Evolutionary conservation across 1,284 basidiomycete genomes (phyloP).

Genomic region (Leccinum brunneo-olivaceum): DNA sequence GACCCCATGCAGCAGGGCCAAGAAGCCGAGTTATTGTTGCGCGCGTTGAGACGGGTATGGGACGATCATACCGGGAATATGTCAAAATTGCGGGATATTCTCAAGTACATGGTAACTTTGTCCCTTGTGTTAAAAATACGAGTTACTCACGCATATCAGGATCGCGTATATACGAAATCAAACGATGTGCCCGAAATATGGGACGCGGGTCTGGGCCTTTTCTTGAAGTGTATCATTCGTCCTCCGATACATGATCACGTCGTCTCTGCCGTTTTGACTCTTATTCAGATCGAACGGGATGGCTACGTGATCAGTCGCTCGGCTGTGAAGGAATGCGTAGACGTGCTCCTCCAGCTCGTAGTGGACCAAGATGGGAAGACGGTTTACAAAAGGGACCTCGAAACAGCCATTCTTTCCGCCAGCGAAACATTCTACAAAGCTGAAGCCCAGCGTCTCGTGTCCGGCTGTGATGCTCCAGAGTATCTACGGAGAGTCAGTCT

Average conservation of each 20-base stretch:
- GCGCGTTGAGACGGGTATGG: slow-evolving; percentile 84
- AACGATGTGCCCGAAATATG: slow-evolving; percentile 74
- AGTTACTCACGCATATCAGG: slow-evolving; percentile 45
- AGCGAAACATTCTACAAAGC: slow-evolving; percentile 76
- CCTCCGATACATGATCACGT: slow-evolving; percentile 82
- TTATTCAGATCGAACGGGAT: slow-evolving; percentile 88
- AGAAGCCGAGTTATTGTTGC: slow-evolving; percentile 82
- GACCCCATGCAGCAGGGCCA: slow-evolving; percentile 60
- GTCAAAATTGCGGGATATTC: slow-evolving; percentile 83
- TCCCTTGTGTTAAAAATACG: slow-evolving; percentile 2
- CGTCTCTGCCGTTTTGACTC: slow-evolving; percentile 75
- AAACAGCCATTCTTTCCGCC: slow-evolving; percentile 76
- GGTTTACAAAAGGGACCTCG: slow-evolving; percentile 83
- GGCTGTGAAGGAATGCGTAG: slow-evolving; percentile 84
- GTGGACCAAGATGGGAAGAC: slow-evolving; percentile 47
- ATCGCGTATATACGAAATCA: slow-evolving; percentile 76
- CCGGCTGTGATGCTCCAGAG: slow-evolving; percentile 73
- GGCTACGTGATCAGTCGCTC: slow-evolving; percentile 90
- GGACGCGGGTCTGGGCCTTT: slow-evolving; percentile 81
- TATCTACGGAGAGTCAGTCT: slow-evolving; percentile 73
- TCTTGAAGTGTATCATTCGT: slow-evolving; percentile 79
- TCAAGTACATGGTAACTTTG: slow-evolving; percentile 88
- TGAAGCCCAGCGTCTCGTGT: slow-evolving; percentile 71
- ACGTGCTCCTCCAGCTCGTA: slow-evolving; percentile 73
- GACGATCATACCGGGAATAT: slow-evolving; percentile 91